A percentile compares a stretch with the other conserved stretches of the same genome.
Evolutionary conservation across 169 alveolate genomes (phyloP).

Genomic region (Cytauxzoon felis): DNA sequence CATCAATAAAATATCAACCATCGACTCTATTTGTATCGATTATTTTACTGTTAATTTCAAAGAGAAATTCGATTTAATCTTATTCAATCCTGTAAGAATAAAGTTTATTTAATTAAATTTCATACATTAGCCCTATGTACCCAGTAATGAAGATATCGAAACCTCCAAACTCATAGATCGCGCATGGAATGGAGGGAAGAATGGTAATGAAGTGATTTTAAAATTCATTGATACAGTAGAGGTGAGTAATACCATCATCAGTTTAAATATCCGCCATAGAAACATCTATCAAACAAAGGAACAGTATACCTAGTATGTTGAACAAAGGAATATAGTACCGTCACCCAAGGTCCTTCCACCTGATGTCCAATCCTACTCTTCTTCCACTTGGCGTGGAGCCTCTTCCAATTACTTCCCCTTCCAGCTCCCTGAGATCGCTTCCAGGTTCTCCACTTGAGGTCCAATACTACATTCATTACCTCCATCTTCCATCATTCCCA

Average conservation of each 20-base stretch:
- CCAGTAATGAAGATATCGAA: neutral
- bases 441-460: no score
- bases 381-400: no score
- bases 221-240: conserved; percentile 25
- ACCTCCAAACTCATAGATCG: neutral
- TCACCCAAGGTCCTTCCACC: no score
- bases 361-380: no score
- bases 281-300: conserved; percentile 30
- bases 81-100: conserved; percentile 54
- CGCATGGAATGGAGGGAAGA: conserved; percentile 60
- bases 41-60: neutral
- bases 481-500: no score
- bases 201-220: conserved; percentile 45
- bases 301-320: conserved; percentile 36
- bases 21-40: conserved; percentile 28
- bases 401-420: no score
- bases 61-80: conserved; percentile 20
- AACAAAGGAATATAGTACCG: neutral
- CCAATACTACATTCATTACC: no score
- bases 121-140: conserved; percentile 50
- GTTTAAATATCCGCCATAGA: neutral
- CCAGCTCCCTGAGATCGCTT: no score
- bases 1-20: neutral
- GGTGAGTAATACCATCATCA: neutral
- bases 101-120: neutral